phyloP scores from a whole-genome alignment of 164 flowering plant genomes.

The Liriodendron chinense region DNA sequence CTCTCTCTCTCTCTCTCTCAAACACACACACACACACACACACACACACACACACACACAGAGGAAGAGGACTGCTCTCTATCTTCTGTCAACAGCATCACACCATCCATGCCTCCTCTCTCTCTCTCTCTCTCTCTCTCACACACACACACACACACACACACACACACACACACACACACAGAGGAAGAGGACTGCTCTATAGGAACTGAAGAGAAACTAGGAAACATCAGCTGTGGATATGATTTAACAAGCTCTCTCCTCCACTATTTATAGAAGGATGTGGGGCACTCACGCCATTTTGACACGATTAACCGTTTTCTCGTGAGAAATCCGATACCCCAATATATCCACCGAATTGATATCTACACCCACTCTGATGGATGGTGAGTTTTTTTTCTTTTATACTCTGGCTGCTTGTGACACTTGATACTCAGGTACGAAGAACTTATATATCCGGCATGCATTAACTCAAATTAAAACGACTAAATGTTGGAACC shows the following conservation, averaged over 20 bases:
- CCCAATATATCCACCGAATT: not conserved
- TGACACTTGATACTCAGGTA: no score
- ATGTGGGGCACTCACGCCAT: not conserved
- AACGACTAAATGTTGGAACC: no score
- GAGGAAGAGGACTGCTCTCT: slow-evolving; percentile 16
- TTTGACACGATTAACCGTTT: not conserved
- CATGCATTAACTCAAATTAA: no score
- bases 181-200: not conserved
- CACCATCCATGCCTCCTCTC: not conserved
- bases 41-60: no score
- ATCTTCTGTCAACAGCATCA: slow-evolving; percentile 42
- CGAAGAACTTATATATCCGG: no score
- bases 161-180: no score
- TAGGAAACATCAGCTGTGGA: not conserved
- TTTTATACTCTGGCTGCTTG: no score
- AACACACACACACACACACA: no score
- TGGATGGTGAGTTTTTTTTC: no score
- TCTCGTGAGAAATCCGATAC: not conserved
- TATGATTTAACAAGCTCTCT: slow-evolving; percentile 3
- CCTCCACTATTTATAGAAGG: slow-evolving; percentile 12
- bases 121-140: no score
- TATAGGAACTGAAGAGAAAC: not conserved
- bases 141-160: no score
- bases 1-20: no score
- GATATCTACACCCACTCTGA: not conserved